Evolutionary conservation across 2,329 filamentous ascomycete species (phyloP), one percentile per base, ranked within the genome.

Genomic region (Mollisiaceae sp.): DNA sequence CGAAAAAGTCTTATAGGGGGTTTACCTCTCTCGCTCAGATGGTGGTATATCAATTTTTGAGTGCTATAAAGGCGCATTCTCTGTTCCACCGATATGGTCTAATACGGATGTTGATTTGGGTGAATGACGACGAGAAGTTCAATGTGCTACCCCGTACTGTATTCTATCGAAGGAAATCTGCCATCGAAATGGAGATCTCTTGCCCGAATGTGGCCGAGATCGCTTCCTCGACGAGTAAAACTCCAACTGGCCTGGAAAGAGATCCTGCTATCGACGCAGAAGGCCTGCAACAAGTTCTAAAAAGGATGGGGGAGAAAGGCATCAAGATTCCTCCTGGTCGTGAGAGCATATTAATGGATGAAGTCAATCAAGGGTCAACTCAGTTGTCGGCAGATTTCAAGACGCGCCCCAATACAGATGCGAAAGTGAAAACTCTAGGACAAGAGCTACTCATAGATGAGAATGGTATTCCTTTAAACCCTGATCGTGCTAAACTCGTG

Each of bases 21-120:
- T 86, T 89, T 73, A 77, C 85, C 38, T 88, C 87, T 70, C 75
- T 91, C 65, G 82, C 83, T 59, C 77, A 80, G 64, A 80, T 90
- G 63, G 77, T 91, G 1, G 74, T 89, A 1, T 84, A 86, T 73
- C 87, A 91, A 73, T 83, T 92, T 64, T 80, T 89, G 70, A 80
- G 78, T 52, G 82, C 84, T 59, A 85, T 91, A 62, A 82, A 86
- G 67, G 79, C 82, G 2, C 82, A 86, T 59, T 77, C 81, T 0
- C 81, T 90, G 0, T 86, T 96, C 71, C 90, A 97, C 71, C 81
- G 82, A 35, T 94, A 93, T 75, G 94, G 94, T 2, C 84, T 89
- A 20, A 89, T 97, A 2, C 88, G 93, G 58, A 89, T 94, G 81
- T 82, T 98, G 0, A 75, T 94, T 45, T 94, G 93, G 89, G 73